Conservation (phyloP, 805 yeast genomes). For the Wickerhamiella hasegawae region DNA sequence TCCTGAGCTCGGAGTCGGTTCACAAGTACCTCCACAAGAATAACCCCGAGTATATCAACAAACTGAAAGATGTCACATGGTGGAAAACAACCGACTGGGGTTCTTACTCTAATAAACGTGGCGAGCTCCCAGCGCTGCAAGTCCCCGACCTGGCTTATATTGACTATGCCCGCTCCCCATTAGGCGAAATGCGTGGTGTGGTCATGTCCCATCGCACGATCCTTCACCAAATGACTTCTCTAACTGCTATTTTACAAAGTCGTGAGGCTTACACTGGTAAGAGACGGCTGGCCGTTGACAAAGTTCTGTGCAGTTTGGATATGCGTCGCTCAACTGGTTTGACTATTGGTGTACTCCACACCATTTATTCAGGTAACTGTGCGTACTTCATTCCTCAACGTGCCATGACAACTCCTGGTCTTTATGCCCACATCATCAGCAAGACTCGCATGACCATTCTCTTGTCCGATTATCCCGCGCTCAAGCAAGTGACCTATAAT, state of each 20-base stretch:
- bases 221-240: slow-evolving; percentile 69
- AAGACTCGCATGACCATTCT: slow-evolving; percentile 54
- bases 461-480: slow-evolving; percentile 71
- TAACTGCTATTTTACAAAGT: slow-evolving; percentile 46
- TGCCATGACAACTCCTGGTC: slow-evolving; percentile 65
- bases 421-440: slow-evolving; percentile 69
- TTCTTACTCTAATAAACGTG: slow-evolving; percentile 40
- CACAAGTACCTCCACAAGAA: slow-evolving; percentile 58
- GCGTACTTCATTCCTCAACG: slow-evolving; percentile 64
- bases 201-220: slow-evolving; percentile 82
- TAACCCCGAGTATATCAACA: slow-evolving; percentile 30
- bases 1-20: slow-evolving; percentile 68
- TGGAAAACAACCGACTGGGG: slow-evolving; percentile 88
- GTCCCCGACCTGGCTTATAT: slow-evolving; percentile 82
- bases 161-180: slow-evolving; percentile 78
- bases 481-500: slow-evolving; percentile 82
- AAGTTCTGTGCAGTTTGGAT: slow-evolving; percentile 48
- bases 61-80: slow-evolving; percentile 62
- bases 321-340: slow-evolving; percentile 73
- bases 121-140: slow-evolving; percentile 46
- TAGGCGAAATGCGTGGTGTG: slow-evolving; percentile 85
- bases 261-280: slow-evolving; percentile 26
- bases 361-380: slow-evolving; percentile 73
- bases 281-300: slow-evolving; percentile 22
- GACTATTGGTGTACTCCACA: slow-evolving; percentile 61